Base-by-base conservation (phyloP, 768 basidiomycete genomes). In the Phylloporus rhodoxanthus region DNA sequence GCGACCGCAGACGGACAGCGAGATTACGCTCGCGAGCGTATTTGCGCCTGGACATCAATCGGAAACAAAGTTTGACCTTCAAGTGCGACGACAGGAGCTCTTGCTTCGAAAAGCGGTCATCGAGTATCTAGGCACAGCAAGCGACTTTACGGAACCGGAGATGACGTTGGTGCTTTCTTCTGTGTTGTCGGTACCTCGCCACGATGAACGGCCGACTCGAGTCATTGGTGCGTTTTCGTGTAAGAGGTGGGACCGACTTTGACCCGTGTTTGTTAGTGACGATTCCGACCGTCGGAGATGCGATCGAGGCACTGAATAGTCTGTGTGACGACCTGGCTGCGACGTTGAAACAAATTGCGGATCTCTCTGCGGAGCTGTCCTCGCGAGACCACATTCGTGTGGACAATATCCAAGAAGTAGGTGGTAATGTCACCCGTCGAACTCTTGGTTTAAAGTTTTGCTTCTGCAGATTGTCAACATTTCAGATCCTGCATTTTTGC, bases 141-240 rank as follows among this genome's bases (percentile, higher is more conserved):
- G 85, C 62, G 80, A 86, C 55, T 87, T 85, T 55, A 85, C 83
- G 78, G 87, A 90, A 57, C 79, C 83, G 14, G 85, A 87, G 51
- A 84, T 91, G 28, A 80, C 78, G 1, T 70, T 87, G 13, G 76
- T 88, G 8, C 67, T 91, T 4, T 87, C 87, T 0, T 84, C 88
- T 0, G 72, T 85, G 2, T 75, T 80, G 28, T 76, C 77, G 8
- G 72, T 73, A 4, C 75, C 81, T 4, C 73, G 77, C 50, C 74
- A 77, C 6, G 80, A 82, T 36, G 84, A 88, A 39, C 72, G 76
- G 21, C 63, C 74, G 5, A 66, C 78, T 20, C 81, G 79, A 25
- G 80, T 82, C 58, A 70, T 81, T 20, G 77, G 85, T 82, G 52
- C 25, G 76, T 67, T 43, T 43, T 14, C 43, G n/a, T 8, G 45